Evolutionary conservation across 2,329 filamentous ascomycete species (phyloP), one percentile per base, ranked within the genome.

Genomic region (Fusarium sp.): DNA sequence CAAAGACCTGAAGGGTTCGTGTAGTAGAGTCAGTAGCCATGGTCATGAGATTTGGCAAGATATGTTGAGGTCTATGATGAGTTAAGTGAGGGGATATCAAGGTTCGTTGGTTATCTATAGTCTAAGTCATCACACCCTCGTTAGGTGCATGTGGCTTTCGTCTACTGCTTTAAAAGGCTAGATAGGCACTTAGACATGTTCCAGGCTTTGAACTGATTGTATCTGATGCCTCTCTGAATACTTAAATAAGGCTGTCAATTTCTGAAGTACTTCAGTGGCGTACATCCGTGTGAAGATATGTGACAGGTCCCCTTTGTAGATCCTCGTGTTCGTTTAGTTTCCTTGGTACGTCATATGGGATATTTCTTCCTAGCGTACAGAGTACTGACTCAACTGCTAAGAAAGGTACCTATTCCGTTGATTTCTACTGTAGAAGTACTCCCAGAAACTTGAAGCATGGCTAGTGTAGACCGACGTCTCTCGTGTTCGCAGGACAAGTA

Each of bases 131-230:
- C 35, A 19, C 5, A 10, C 8, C 59, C 52, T 64, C 40, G 40
- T 52, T 65, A 65, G 20, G 32, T 26, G 52, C 59, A 64, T 59
- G 59, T 64, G 61, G 61, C 59, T 64, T 63, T 20, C 15, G 15
- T 14, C 37, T 26, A 19, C 20, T 20, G 15, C 19, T 24, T 24
- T 26, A 14, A 37, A 28, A 26, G 5, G 32, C 20, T 22, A 11
- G 10, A 37, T 24, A 11, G 10, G 19, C n/a, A 14, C 35, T 30
- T 11, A 32, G 15, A 50, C 9, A 19, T 56, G 20, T 24, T 17
- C 15, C 6, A 40, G 17, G 5, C 4, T 32, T 19, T 40, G 6
- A 20, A 22, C 19, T 4, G 14, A 17, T 37, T 3, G n/a, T n/a
- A 19, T 15, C 30, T 33, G 30, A 33, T 15, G 14, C 30, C 13